Evolutionary conservation across 495 filamentous ascomycete genomes (phyloP).

Genomic region (Aspergillus haitiensis): DNA sequence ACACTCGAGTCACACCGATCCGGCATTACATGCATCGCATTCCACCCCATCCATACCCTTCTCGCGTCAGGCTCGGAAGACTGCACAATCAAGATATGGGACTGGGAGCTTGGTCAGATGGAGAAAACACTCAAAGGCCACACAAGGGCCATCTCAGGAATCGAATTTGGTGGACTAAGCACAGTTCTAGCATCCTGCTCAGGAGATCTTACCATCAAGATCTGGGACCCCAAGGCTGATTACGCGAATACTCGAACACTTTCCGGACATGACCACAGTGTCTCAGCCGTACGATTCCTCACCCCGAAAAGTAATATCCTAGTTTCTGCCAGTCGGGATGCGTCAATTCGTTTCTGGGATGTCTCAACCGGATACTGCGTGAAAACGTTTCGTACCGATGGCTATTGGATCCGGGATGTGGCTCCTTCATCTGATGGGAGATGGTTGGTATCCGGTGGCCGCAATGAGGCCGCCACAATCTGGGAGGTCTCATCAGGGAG

Average conservation of each 20-base stretch:
- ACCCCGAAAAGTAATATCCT: slow-evolving; percentile 80
- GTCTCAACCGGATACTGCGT: slow-evolving; percentile 90
- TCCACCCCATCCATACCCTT: slow-evolving; percentile 90
- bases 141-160: slow-evolving; percentile 82
- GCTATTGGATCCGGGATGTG: slow-evolving; percentile 86
- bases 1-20: slow-evolving; percentile 80
- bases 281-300: slow-evolving; percentile 85
- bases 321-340: slow-evolving; percentile 77
- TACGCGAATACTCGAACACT: slow-evolving; percentile 96
- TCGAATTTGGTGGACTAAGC: slow-evolving; percentile 87
- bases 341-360: slow-evolving; percentile 81
- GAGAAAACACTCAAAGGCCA: slow-evolving; percentile 92
- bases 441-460: slow-evolving; percentile 77
- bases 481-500: slow-evolving; percentile 76
- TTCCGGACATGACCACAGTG: slow-evolving; percentile 87
- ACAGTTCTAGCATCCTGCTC: slow-evolving; percentile 90
- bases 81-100: slow-evolving; percentile 96
- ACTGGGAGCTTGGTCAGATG: slow-evolving; percentile 92
- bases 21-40: slow-evolving; percentile 84
- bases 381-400: slow-evolving; percentile 71
- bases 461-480: slow-evolving; percentile 76
- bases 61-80: slow-evolving; percentile 93
- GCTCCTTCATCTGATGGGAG: slow-evolving; percentile 78
- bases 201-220: slow-evolving; percentile 87
- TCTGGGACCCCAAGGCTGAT: slow-evolving; percentile 92